phyloP scores from a whole-genome alignment of 2,329 filamentous ascomycete genomes.

The Sporothrix schenckii region DNA sequence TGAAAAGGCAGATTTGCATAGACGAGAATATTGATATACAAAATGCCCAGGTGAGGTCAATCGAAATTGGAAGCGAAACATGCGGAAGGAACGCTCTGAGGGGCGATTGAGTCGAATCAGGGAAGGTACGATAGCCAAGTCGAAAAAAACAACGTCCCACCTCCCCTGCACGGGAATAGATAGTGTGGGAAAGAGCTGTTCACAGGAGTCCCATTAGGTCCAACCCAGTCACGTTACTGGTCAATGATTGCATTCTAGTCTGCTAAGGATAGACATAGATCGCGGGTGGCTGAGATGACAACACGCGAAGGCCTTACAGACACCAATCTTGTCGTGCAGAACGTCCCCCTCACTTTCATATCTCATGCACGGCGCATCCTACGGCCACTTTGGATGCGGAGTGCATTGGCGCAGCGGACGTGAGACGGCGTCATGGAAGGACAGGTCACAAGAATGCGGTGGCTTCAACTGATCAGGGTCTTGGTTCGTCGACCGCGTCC shows the following conservation, averaged over 20 bases:
- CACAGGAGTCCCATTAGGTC: background rate
- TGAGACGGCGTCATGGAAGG: background rate
- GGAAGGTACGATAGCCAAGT: conserved; percentile 22
- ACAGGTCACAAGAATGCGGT: background rate
- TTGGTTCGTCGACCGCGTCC: background rate
- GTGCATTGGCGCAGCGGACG: conserved; percentile 1
- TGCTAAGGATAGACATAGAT: conserved; percentile 7
- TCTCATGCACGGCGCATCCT: conserved; percentile 14
- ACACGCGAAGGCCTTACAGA: no score
- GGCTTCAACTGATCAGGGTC: background rate
- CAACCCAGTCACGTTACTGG: conserved; percentile 15
- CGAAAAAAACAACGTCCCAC: conserved; percentile 19
- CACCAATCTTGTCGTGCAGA: background rate
- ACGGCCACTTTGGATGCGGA: background rate
- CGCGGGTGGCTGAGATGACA: background rate
- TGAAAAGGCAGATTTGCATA: background rate
- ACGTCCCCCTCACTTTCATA: background rate
- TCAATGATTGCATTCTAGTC: background rate
- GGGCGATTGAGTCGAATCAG: background rate
- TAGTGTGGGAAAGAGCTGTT: conserved; percentile 14
- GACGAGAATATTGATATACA: background rate
- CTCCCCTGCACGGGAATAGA: background rate
- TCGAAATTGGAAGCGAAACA: conserved; percentile 12
- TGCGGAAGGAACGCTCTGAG: conserved; percentile 2
- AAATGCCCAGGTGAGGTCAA: background rate